These are phyloP conservation scores for Xerocomus nothofagi DNA, from an alignment of 1,284 basidiomycete genomes.

Conservation along the genomic window DNA sequence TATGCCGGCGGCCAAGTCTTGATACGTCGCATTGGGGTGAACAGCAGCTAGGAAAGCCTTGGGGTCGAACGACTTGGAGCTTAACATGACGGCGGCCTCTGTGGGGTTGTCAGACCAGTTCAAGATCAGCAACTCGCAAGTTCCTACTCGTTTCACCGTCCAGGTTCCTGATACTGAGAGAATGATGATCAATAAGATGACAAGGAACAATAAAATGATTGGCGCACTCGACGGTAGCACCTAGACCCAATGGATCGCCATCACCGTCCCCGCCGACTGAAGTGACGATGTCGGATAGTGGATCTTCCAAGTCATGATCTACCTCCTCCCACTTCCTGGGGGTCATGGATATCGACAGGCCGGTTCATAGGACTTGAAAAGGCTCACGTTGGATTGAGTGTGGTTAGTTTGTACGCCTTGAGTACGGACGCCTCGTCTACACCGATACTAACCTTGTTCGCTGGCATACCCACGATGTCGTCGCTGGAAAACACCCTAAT, in stretches of 20 bases:
- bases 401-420: conserved; percentile 72
- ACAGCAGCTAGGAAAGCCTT: conserved; percentile 90
- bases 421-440: conserved; percentile 73
- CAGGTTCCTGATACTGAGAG: conserved; percentile 59
- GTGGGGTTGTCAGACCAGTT: conserved; percentile 17
- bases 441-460: conserved; percentile 58
- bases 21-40: conserved; percentile 95
- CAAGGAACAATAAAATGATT: conserved; percentile 3
- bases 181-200: conserved; percentile 1
- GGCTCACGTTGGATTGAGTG: conserved; percentile 64
- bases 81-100: conserved; percentile 81
- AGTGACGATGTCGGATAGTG: conserved; percentile 58
- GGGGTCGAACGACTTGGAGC: conserved; percentile 95
- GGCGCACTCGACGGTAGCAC: conserved; percentile 60
- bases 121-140: neutral
- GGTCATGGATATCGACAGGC: conserved; percentile 5
- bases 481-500: neutral
- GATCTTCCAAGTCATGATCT: conserved; percentile 73
- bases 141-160: conserved; percentile 67
- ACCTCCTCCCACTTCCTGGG: conserved; percentile 78
- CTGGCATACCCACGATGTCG: conserved; percentile 14
- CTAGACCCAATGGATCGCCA: conserved; percentile 70
- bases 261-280: conserved; percentile 56
- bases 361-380: neutral
- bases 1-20: conserved; percentile 82